phyloP scores from a whole-genome alignment of 164 flowering plant species.

The Vitis vinifera region DNA sequence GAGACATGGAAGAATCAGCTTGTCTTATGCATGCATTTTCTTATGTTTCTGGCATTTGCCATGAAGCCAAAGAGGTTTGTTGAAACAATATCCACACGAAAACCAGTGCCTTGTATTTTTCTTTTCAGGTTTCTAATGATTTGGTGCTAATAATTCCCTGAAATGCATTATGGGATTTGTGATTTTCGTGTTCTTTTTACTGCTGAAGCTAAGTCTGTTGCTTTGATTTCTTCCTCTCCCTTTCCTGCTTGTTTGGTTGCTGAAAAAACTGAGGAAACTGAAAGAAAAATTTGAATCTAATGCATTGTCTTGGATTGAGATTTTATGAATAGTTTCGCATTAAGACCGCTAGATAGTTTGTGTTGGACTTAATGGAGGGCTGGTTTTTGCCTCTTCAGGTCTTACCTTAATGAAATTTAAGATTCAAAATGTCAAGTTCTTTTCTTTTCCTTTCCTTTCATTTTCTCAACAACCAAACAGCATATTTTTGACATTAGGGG shows the following conservation, averaged over 20 bases:
- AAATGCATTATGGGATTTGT: too few relatives aligned
- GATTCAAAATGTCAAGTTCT: too few relatives aligned
- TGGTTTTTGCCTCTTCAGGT: too few relatives aligned
- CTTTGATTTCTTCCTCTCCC: neutral
- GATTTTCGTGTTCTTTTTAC: neutral
- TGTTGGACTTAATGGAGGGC: too few relatives aligned
- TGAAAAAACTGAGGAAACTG: neutral
- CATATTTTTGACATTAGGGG: too few relatives aligned
- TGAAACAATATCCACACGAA: neutral
- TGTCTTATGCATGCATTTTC: conserved; percentile 67
- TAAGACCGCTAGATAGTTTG: too few relatives aligned
- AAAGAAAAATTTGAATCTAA: neutral
- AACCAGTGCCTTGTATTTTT: neutral
- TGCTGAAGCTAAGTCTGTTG: neutral
- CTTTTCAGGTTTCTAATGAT: neutral
- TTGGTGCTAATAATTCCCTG: too few relatives aligned
- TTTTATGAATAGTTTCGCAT: too few relatives aligned
- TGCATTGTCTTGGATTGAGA: neutral
- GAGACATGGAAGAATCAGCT: conserved; percentile 50
- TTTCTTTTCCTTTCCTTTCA: neutral
- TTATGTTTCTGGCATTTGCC: conserved; percentile 37
- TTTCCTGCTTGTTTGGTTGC: neutral
- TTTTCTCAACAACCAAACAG: neutral
- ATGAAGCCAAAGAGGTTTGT: conserved; percentile 48
- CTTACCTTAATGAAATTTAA: too few relatives aligned